These are phyloP conservation scores for Metschnikowia colocasiae DNA, from an alignment of 805 yeast species.

Conservation along the genomic window DNA sequence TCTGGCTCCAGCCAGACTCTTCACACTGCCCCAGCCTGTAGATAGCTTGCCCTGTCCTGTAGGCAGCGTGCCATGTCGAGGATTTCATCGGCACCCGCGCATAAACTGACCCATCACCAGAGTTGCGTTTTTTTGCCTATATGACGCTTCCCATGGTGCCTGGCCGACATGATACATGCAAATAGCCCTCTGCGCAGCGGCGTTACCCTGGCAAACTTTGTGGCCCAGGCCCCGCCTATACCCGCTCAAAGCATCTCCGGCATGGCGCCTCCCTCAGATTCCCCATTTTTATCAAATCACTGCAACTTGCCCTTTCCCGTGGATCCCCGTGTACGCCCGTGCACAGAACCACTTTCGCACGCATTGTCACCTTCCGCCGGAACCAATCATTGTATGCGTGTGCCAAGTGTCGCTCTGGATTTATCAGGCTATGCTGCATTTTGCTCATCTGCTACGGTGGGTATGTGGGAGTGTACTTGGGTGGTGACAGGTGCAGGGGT, in stretches of 20 bases:
- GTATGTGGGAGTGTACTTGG: not conserved
- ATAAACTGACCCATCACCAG: not conserved
- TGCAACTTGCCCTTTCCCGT: no score
- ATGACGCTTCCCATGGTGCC: not conserved
- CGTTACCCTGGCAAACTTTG: not conserved
- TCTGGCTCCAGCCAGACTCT: not conserved
- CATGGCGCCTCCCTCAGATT: no score
- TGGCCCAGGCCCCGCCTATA: not conserved
- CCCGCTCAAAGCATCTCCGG: no score
- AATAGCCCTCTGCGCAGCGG: not conserved
- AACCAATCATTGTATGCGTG: not conserved
- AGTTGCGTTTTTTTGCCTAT: not conserved
- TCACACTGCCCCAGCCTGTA: not conserved
- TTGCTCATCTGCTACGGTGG: not conserved
- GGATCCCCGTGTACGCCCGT: no score
- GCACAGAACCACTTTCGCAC: no score
- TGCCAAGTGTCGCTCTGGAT: not conserved
- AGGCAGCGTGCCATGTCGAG: not conserved
- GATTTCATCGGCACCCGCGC: not conserved
- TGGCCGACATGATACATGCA: not conserved
- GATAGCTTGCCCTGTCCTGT: not conserved
- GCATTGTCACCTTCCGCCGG: no score
- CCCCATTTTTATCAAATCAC: no score
- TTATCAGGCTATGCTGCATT: no score
- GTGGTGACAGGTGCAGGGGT: not conserved